These are phyloP conservation scores for Nicotiana knightiana DNA, from an alignment of 257 asterid species.

Conservation along the genomic window DNA sequence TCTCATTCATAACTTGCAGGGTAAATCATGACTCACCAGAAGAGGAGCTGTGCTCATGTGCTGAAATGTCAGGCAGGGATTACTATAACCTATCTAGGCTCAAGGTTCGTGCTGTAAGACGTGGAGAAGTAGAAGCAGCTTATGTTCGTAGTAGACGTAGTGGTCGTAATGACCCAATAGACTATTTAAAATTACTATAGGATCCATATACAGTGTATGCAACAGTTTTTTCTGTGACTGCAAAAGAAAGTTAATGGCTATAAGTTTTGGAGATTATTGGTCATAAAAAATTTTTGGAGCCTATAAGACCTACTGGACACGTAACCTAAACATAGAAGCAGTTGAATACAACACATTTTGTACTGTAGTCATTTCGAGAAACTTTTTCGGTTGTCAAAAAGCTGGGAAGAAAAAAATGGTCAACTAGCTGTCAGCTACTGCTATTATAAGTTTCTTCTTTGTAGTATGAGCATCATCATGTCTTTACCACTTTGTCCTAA, in stretches of 20 bases:
- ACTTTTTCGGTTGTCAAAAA: neutral
- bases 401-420: neutral
- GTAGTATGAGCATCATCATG: neutral
- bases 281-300: neutral
- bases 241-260: neutral
- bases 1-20: slow-evolving; percentile 31
- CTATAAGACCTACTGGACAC: neutral
- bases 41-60: slow-evolving; percentile 63
- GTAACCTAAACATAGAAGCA: neutral
- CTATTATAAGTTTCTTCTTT: neutral
- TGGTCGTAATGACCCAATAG: neutral
- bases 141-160: neutral
- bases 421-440: neutral
- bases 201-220: neutral
- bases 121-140: slow-evolving; percentile 1
- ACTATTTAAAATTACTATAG: neutral
- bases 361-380: neutral
- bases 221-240: neutral
- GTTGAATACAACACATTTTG: neutral
- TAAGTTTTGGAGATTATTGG: neutral
- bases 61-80: slow-evolving; percentile 17
- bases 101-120: slow-evolving; percentile 36
- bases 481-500: slow-evolving; percentile 4
- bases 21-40: slow-evolving; percentile 37
- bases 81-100: slow-evolving; percentile 16